Conservation (phyloP, 1,284 basidiomycete species). For the Cryptococcus maquisensis region DNA sequence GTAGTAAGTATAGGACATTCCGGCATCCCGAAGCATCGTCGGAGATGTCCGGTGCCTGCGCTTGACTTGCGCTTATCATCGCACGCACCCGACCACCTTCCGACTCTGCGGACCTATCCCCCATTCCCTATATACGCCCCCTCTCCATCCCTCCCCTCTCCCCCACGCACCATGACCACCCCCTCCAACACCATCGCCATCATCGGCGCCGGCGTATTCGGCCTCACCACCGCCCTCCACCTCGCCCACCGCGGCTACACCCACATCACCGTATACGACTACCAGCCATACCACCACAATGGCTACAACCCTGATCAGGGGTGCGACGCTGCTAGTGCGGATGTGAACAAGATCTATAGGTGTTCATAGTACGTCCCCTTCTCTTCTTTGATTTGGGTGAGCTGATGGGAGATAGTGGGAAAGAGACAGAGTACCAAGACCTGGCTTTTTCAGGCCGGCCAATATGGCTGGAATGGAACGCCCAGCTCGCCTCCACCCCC, state of each 20-base stretch:
- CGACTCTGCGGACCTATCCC: no score
- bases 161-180: slow-evolving; percentile 7
- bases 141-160: no score
- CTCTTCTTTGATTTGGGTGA: not conserved
- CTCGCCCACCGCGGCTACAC: slow-evolving; percentile 18
- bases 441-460: slow-evolving; percentile 18
- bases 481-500: slow-evolving; percentile 6
- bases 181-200: slow-evolving; percentile 14
- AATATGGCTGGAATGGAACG: slow-evolving; percentile 25
- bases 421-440: slow-evolving; percentile 23
- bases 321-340: slow-evolving; percentile 26
- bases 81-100: no score
- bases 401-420: slow-evolving; percentile 7
- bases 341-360: slow-evolving; percentile 29
- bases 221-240: slow-evolving; percentile 21
- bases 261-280: slow-evolving; percentile 24
- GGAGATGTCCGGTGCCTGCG: no score
- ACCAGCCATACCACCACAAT: slow-evolving; percentile 21
- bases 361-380: slow-evolving; percentile 17
- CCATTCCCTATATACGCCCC: no score
- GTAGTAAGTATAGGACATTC: no score
- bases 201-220: slow-evolving; percentile 24
- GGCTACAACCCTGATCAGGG: slow-evolving; percentile 18
- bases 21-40: no score
- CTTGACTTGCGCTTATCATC: no score